Evolutionary conservation across 2,329 filamentous ascomycete species (phyloP).

Genomic region (Colletotrichum kahawae): DNA sequence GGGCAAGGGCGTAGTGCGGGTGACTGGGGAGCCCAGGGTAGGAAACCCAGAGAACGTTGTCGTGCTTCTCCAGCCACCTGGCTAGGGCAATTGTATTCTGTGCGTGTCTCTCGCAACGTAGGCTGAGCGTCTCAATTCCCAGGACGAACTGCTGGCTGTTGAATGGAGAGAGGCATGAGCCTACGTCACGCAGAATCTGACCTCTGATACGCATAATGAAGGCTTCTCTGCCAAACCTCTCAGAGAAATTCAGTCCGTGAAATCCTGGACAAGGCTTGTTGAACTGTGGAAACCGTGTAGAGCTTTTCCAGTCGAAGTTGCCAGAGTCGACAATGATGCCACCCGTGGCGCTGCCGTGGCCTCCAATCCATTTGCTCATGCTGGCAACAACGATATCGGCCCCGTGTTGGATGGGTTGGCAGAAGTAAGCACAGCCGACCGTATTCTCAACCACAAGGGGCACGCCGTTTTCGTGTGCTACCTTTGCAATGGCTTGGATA

Average conservation of each 20-base stretch:
- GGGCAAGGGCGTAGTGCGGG: background rate
- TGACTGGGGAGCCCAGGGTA: background rate
- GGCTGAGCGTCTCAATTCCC: background rate
- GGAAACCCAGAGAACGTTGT: background rate
- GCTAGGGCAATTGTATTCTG: background rate
- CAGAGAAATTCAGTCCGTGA: background rate
- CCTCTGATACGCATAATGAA: background rate
- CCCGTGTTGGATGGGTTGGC: slow-evolving; percentile 70
- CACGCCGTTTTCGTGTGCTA: background rate
- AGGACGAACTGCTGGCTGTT: background rate
- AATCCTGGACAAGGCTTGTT: background rate
- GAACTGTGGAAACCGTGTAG: background rate
- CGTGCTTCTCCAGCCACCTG: background rate
- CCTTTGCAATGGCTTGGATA: background rate
- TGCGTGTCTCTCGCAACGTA: background rate
- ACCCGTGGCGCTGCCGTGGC: slow-evolving; percentile 74
- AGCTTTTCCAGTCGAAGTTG: background rate
- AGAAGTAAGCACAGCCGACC: slow-evolving; percentile 71
- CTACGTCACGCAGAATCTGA: background rate
- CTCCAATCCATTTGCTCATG: slow-evolving; percentile 76
- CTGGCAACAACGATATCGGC: slow-evolving; percentile 76
- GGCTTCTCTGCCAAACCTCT: background rate
- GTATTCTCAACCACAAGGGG: slow-evolving; percentile 38
- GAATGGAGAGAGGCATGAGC: background rate
- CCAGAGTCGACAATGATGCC: slow-evolving; percentile 70